These are phyloP conservation scores for Galerina marginata DNA, from an alignment of 768 basidiomycete species.

Conservation along the genomic window DNA sequence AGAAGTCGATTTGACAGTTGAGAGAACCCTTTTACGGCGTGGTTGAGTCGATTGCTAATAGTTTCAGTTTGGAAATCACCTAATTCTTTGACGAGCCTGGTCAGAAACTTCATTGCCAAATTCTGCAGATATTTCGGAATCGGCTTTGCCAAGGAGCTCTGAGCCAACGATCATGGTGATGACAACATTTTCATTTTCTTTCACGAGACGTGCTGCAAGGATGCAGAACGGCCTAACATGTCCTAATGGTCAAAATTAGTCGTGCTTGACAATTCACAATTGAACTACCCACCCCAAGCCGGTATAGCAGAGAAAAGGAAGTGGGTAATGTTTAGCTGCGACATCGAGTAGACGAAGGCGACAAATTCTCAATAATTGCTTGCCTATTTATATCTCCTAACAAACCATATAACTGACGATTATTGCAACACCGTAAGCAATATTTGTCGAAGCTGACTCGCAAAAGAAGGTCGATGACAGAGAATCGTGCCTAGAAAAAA, in stretches of 20 bases:
- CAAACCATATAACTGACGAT: neutral
- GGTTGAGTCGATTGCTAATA: neutral
- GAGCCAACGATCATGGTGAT: slow-evolving; percentile 9
- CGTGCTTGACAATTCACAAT: neutral
- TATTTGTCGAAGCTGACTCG: neutral
- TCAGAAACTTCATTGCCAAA: neutral
- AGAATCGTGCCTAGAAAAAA: neutral
- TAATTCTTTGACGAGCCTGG: neutral
- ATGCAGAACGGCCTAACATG: slow-evolving; percentile 12
- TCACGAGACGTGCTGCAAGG: slow-evolving; percentile 12
- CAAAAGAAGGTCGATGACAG: neutral
- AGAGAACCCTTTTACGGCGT: neutral
- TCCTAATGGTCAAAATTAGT: neutral
- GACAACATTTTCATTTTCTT: slow-evolving; percentile 10
- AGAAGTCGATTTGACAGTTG: slow-evolving; percentile 7
- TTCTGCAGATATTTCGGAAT: slow-evolving; percentile 6
- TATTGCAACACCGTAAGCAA: neutral
- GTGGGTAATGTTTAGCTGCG: neutral
- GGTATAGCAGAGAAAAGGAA: neutral
- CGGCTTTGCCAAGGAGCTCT: neutral
- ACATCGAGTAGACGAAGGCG: neutral
- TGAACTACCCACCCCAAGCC: neutral
- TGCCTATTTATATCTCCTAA: neutral
- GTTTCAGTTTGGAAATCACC: neutral
- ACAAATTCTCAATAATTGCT: neutral